Evolutionary conservation across 805 yeast species (phyloP).

Genomic region (Nakazawaea ernobii): DNA sequence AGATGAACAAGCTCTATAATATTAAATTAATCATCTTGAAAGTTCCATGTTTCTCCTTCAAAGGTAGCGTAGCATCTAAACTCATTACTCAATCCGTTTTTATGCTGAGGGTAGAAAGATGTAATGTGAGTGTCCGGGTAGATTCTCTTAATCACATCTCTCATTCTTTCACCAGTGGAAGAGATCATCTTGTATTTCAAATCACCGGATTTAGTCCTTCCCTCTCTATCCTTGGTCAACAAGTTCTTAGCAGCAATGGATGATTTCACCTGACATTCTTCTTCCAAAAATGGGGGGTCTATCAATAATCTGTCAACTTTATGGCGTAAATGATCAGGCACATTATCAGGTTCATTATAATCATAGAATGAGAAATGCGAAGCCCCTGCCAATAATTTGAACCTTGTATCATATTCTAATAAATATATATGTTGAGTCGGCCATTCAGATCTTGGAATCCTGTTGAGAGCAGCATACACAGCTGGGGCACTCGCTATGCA

Average conservation of each 20-base stretch:
- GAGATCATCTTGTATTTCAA: slow-evolving; percentile 49
- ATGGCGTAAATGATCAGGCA: slow-evolving; percentile 51
- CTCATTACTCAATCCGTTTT: slow-evolving; percentile 82
- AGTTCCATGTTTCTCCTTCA: slow-evolving; percentile 66
- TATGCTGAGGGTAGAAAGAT: slow-evolving; percentile 70
- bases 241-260: slow-evolving; percentile 59
- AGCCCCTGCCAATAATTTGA: slow-evolving; percentile 63
- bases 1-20: background rate
- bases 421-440: slow-evolving; percentile 71
- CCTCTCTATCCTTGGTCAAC: slow-evolving; percentile 33
- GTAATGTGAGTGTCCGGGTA: slow-evolving; percentile 67
- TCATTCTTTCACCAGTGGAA: slow-evolving; percentile 90
- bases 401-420: slow-evolving; percentile 75
- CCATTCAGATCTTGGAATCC: slow-evolving; percentile 39
- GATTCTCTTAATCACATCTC: slow-evolving; percentile 46
- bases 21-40: slow-evolving; percentile 16
- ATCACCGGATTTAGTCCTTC: slow-evolving; percentile 34
- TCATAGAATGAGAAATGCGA: slow-evolving; percentile 70
- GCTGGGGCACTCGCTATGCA: slow-evolving; percentile 88
- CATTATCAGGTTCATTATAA: slow-evolving; percentile 59
- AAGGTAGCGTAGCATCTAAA: slow-evolving; percentile 79
- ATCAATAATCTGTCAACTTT: slow-evolving; percentile 68
- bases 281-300: slow-evolving; percentile 86
- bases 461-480: slow-evolving; percentile 76
- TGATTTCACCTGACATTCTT: slow-evolving; percentile 74